Conservation (phyloP, 1,284 basidiomycete species). For the Mycocalia duriaeana region DNA sequence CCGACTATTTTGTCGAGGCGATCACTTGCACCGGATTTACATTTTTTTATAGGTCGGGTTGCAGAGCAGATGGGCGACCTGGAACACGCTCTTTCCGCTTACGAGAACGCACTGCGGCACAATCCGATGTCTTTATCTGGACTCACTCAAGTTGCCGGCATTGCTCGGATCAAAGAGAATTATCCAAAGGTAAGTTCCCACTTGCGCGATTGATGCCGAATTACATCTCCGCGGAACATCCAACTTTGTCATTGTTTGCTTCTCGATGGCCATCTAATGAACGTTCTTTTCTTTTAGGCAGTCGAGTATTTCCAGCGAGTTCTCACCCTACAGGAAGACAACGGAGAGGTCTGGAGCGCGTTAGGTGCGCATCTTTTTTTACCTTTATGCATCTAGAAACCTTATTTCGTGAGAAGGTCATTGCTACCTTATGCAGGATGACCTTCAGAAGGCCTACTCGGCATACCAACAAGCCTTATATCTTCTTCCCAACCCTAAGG, state of each 20-base stretch:
- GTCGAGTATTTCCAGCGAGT: constrained; percentile 94
- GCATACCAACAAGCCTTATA: constrained; percentile 99
- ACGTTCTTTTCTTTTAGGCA: constrained; percentile 53
- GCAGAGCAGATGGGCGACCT: constrained; percentile 89
- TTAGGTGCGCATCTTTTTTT: constrained; percentile 52
- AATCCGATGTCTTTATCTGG: constrained; percentile 86
- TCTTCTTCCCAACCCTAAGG: constrained; percentile 92
- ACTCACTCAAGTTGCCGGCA: constrained; percentile 87
- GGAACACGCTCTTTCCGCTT: constrained; percentile 84
- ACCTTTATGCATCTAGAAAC: constrained; percentile 14
- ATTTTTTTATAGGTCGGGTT: constrained; percentile 61
- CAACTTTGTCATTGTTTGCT: neutral
- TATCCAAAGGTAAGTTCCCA: constrained; percentile 72
- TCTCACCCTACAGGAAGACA: constrained; percentile 82
- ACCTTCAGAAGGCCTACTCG: constrained; percentile 96
- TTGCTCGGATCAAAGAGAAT: constrained; percentile 84
- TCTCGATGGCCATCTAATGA: constrained; percentile 29
- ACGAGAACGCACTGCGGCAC: constrained; percentile 89
- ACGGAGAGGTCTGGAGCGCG: constrained; percentile 93
- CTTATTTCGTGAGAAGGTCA: constrained; percentile 55
- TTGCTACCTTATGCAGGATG: constrained; percentile 99
- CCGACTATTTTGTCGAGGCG: constrained; percentile 3
- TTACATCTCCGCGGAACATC: neutral
- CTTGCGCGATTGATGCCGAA: too few species aligned
- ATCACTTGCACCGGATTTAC: constrained; percentile 10